A percentile compares a stretch with the other conserved stretches of the same genome.
These are phyloP conservation scores for Candida dubliniensis DNA, from an alignment of 1,139 yeast species.

Conservation along the genomic window DNA sequence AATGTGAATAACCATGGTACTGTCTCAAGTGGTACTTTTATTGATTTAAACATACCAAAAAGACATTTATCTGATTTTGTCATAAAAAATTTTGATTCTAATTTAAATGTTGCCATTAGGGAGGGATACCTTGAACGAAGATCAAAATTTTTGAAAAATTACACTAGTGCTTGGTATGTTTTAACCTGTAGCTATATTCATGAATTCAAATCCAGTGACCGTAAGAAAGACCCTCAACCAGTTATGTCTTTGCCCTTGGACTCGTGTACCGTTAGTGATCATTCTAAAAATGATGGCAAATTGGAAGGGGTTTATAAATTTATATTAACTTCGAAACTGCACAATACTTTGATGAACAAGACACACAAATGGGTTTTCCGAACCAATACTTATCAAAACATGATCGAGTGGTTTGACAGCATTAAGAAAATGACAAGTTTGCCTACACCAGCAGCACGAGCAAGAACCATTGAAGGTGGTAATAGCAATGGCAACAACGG, in stretches of 20 bases:
- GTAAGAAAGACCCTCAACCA: slow-evolving; percentile 83
- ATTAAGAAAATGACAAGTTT: slow-evolving; percentile 63
- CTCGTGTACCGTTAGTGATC: slow-evolving; percentile 81
- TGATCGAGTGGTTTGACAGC: slow-evolving; percentile 85
- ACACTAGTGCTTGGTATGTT: slow-evolving; percentile 88
- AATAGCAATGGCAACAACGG: slow-evolving; percentile 1
- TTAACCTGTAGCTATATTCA: slow-evolving; percentile 85
- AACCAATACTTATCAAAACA: slow-evolving; percentile 71
- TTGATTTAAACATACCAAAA: slow-evolving; percentile 70
- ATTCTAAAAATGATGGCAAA: slow-evolving; percentile 68
- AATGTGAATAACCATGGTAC: slow-evolving; percentile 19
- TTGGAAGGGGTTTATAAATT: slow-evolving; percentile 69
- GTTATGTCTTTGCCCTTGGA: slow-evolving; percentile 81
- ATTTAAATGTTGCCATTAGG: slow-evolving; percentile 68
- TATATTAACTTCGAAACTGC: slow-evolving; percentile 69
- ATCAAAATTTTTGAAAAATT: slow-evolving; percentile 86
- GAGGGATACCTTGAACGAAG: slow-evolving; percentile 86
- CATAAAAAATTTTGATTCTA: slow-evolving; percentile 69
- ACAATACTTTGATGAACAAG: slow-evolving; percentile 65
- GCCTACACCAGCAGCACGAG: slow-evolving; percentile 55
- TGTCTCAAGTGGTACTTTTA: slow-evolving; percentile 56
- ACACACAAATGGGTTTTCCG: slow-evolving; percentile 94
- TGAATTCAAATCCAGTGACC: slow-evolving; percentile 83
- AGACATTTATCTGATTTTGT: slow-evolving; percentile 62
- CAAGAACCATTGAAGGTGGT: slow-evolving; percentile 22